These are phyloP conservation scores for Dactylonectria estremocensis DNA, from an alignment of 2,329 filamentous ascomycete genomes.

Conservation along the genomic window DNA sequence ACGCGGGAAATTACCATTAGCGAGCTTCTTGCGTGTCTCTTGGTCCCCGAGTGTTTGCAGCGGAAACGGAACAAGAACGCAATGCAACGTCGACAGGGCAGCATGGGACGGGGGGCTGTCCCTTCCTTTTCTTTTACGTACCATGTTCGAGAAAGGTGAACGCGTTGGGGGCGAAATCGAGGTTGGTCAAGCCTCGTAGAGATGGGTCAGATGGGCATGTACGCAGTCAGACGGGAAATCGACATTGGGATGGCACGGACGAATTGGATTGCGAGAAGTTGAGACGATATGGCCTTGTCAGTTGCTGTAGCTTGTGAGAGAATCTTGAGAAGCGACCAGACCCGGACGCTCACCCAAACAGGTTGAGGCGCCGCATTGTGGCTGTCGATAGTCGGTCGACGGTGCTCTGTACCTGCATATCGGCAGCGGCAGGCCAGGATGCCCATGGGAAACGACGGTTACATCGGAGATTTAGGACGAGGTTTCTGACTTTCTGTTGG, in stretches of 20 bases:
- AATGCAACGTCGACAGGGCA: neutral
- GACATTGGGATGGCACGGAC: slow-evolving; percentile 28
- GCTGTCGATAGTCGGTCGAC: slow-evolving; percentile 23
- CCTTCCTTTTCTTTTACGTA: neutral
- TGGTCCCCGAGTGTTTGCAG: neutral
- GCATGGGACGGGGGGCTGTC: neutral
- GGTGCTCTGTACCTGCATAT: slow-evolving; percentile 29
- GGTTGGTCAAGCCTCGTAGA: neutral
- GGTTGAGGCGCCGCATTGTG: slow-evolving; percentile 16
- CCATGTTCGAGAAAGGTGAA: neutral
- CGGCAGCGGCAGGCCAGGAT: slow-evolving; percentile 6
- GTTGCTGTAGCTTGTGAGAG: too few relatives aligned
- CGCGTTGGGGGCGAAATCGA: neutral
- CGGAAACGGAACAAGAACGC: neutral
- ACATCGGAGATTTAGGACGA: slow-evolving; percentile 25
- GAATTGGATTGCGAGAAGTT: neutral
- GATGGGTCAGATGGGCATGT: neutral
- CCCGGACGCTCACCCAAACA: slow-evolving; percentile 18
- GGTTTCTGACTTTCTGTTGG: neutral
- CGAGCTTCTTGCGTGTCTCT: neutral
- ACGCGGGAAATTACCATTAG: slow-evolving; percentile 23
- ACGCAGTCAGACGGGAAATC: slow-evolving; percentile 20
- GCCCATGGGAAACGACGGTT: slow-evolving; percentile 16
- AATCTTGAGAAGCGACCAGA: too few relatives aligned
- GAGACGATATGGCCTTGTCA: neutral